A percentile compares a stretch with the other conserved stretches of the same genome.
Evolutionary conservation across 2,329 filamentous ascomycete genomes (phyloP).

Genomic region (Drechslerella coelobrocha): DNA sequence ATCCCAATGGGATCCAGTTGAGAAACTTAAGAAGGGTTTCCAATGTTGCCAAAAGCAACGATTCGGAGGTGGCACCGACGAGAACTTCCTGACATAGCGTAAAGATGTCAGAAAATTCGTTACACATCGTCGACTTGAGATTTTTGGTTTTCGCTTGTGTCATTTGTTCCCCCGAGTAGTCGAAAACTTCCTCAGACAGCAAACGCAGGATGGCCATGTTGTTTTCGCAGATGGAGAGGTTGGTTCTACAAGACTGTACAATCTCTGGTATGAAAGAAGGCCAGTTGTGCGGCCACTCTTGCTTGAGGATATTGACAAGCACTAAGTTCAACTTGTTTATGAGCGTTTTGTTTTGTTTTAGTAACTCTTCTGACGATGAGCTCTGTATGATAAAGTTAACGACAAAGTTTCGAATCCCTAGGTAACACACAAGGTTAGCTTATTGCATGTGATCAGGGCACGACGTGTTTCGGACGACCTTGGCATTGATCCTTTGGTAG

Average conservation of each 20-base stretch:
- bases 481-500: constrained; percentile 94
- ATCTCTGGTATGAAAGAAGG: constrained; percentile 99
- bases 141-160: constrained; percentile 97
- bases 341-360: constrained; percentile 83
- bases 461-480: constrained; percentile 64
- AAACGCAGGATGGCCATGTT: constrained; percentile 98
- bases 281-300: constrained; percentile 99
- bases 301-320: constrained; percentile 95
- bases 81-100: constrained; percentile 96
- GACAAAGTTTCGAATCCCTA: constrained; percentile 98
- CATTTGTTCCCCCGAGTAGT: constrained; percentile 99
- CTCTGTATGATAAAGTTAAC: constrained; percentile 97
- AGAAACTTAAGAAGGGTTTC: constrained; percentile 95
- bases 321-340: constrained; percentile 98
- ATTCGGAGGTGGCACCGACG: constrained; percentile 84
- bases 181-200: constrained; percentile 96
- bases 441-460: constrained; percentile 3
- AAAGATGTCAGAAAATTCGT: constrained; percentile 98
- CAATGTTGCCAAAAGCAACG: constrained; percentile 91
- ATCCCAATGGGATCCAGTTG: constrained; percentile 98
- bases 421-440: constrained; percentile 15
- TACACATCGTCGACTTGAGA: constrained; percentile 97
- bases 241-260: constrained; percentile 92
- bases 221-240: constrained; percentile 97
- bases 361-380: constrained; percentile 85